Base-by-base conservation (phyloP, 352 stramenopile species). In the Phytophthora pinifolia region DNA sequence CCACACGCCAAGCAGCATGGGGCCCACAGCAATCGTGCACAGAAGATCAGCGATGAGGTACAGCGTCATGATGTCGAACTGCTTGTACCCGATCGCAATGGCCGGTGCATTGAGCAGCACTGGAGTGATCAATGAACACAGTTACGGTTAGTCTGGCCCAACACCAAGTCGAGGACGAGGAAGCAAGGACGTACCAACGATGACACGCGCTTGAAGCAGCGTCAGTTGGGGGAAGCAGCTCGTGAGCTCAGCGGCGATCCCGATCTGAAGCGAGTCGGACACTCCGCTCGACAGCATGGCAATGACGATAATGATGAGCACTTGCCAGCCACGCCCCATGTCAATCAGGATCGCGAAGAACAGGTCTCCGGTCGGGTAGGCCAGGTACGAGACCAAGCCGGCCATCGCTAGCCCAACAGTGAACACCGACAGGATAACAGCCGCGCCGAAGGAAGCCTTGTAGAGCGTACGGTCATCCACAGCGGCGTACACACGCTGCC, bases 21-120 rank as follows among this genome's bases (percentile, higher is more conserved):
- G 78, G 0, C 78, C 78, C 20, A 88, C 70, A 0, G 78, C 75
- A 20, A 73, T 73, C 20, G 78, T 83, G 53, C 78, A 88, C 12
- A 88, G 62, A 62, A 88, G 45, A 37, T 88, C 78, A 17, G 78
- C 74, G 35, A 88, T 88, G 32, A 88, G 52, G 50, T 86, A 86
- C 18, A 88, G 69, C 30, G 57, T 80, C 59, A 88, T 39, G 46
- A 88, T 81, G 62, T 81, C 55, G 64, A 76, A 79, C 48, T 72
- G 46, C 44, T 85, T 71, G 46, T 80, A 61, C n/a, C 74, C 78
- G 49, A 88, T 84, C 9, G 70, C 33, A 51, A 86, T 74, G 12
- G 78, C 78, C n/a, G 78, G 74, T 1, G 82, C 63, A 42, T 79
- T 88, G 42, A 88, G 70, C 9, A 81, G 35, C 6, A 85, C 70